A percentile compares a stretch with the other conserved stretches of the same genome.
Conservation (phyloP, 2,329 filamentous ascomycete species). For the Teratosphaeria gauchensis region DNA sequence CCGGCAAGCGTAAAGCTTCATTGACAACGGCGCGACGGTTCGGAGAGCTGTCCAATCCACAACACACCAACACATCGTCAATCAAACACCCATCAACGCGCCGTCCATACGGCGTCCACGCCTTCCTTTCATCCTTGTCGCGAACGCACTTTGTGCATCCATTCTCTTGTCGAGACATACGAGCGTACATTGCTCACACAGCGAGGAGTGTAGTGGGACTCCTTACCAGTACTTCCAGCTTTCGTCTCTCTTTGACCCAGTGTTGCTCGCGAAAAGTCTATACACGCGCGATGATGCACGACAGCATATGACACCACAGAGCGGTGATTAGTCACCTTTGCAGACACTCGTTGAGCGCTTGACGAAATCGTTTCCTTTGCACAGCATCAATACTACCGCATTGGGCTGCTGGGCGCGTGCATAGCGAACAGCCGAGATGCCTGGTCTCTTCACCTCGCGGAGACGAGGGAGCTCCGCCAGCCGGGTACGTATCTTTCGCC, state of each 20-base stretch:
- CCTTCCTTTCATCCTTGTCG: neutral
- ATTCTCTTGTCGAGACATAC: neutral
- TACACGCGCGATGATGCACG: neutral
- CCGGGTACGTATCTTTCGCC: slow-evolving; percentile 22
- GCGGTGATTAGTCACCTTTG: neutral
- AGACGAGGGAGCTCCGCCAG: slow-evolving; percentile 17
- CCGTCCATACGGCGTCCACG: neutral
- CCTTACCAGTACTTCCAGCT: neutral
- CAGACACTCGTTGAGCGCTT: neutral
- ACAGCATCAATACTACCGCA: neutral
- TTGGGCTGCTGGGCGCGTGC: neutral
- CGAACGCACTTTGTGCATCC: neutral
- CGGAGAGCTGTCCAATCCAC: neutral
- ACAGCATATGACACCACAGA: neutral
- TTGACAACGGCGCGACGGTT: neutral
- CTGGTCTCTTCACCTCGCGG: slow-evolving; percentile 17
- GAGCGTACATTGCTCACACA: neutral
- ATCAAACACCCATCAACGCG: neutral
- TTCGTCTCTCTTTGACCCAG: neutral
- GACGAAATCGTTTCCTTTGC: neutral
- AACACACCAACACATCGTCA: neutral
- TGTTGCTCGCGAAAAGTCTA: neutral
- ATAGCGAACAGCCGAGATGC: slow-evolving; percentile 8
- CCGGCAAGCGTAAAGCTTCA: neutral
- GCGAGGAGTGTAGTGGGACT: neutral